Evolutionary conservation across 116 monocot genomes (phyloP), one percentile per base, ranked within the genome.

Genomic region (Cymodocea nodosa): DNA sequence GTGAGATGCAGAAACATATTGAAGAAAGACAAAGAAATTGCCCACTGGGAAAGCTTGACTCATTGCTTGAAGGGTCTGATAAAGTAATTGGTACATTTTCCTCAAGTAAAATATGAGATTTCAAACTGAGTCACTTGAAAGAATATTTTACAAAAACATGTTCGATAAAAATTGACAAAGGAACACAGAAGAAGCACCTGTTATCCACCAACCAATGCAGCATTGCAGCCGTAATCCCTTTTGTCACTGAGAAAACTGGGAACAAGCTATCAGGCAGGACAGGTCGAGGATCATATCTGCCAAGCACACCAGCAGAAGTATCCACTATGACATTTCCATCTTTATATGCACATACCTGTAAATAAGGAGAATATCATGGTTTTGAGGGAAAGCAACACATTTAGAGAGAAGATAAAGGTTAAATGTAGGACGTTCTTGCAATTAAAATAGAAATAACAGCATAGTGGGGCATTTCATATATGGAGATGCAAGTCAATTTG

Each of bases 141-240:
- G 23, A 64, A 57, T 57, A 20, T 24, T n/a, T 57, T 23, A 57
- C 14, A 23, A 24, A 18, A 37, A 18, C 35, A 13, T 37, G 4
- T 36, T 40, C 3, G 35, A 3, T n/a, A 15, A 39, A 30, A 36
- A 62, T 15, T 37, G 37, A n/a, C 37, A n/a, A 40, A 16, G 36
- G 35, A 37, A 62, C 16, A n/a, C 35, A 65, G 11, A 40, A 34
- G 61, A 17, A 57, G 56, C 73, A 95, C 95, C 85, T 77, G 30
- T 87, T 83, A 64, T 98, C 98, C 69, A 83, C 86, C 57, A 98
- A 85, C 89, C 89, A 98, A 75, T 98, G 98, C n/a, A 98, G 71
- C 80, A 98, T 76, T 51, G 89, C 92, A 40, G 98, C 80, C 23
- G 98, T 89, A 52, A 98, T 80, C 15, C 98, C 98, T 67, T 98